These are phyloP conservation scores for Lipomyces orientalis DNA, from an alignment of 805 yeast genomes.

Conservation along the genomic window DNA sequence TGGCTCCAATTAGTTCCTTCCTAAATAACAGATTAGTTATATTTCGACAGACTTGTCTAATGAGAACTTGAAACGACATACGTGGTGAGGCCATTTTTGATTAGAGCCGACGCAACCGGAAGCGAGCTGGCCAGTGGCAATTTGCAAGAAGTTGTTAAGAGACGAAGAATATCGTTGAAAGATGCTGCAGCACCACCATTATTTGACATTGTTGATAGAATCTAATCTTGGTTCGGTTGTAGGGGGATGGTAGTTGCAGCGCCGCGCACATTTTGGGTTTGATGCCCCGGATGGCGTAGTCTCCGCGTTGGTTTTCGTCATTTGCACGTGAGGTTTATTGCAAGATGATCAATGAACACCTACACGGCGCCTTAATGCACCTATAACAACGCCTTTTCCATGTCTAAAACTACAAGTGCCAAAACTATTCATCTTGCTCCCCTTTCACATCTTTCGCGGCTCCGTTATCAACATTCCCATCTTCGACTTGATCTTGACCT, in stretches of 20 bases:
- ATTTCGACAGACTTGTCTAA: neutral
- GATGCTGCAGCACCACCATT: neutral
- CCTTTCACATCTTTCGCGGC: neutral
- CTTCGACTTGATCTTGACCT: neutral
- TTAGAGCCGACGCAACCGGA: slow-evolving; percentile 29
- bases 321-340: neutral
- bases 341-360: too few relatives aligned
- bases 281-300: neutral
- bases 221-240: neutral
- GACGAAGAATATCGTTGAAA: slow-evolving; percentile 27
- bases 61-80: neutral
- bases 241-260: too few relatives aligned
- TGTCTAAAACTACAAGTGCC: neutral
- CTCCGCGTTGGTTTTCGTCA: neutral
- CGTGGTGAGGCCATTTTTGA: slow-evolving; percentile 23
- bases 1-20: slow-evolving; percentile 16
- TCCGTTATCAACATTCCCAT: neutral
- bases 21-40: slow-evolving; percentile 12
- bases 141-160: slow-evolving; percentile 28
- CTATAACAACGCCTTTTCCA: neutral
- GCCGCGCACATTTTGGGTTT: neutral
- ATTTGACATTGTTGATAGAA: neutral
- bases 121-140: slow-evolving; percentile 23
- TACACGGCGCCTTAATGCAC: neutral
- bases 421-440: neutral